These are phyloP conservation scores for Lodderomyces jiufengensis DNA, from an alignment of 1,139 yeast species.

Conservation along the genomic window DNA sequence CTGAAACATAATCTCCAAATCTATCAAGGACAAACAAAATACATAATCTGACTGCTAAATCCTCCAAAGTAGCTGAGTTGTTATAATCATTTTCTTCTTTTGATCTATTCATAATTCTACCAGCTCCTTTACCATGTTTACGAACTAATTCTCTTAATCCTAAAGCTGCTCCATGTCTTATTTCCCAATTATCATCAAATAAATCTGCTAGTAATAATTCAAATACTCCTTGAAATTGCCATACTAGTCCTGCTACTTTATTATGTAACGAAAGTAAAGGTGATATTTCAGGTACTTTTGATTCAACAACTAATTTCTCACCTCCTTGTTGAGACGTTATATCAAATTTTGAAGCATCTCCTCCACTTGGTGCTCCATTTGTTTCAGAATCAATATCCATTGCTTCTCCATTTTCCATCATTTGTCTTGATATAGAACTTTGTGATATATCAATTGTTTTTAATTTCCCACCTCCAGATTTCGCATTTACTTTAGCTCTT, in stretches of 20 bases:
- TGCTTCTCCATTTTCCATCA: conserved; percentile 31
- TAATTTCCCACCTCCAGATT: conserved; percentile 48
- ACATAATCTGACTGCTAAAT: conserved; percentile 79
- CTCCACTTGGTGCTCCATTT: conserved; percentile 12
- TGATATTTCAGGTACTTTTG: conserved; percentile 62
- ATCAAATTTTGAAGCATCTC: conserved; percentile 37
- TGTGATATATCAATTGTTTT: conserved; percentile 74
- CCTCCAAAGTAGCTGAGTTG: conserved; percentile 76
- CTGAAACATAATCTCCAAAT: conserved; percentile 96
- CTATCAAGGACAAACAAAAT: conserved; percentile 89
- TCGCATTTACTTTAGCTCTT: conserved; percentile 80
- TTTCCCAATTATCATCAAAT: conserved; percentile 88
- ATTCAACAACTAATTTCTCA: conserved; percentile 79
- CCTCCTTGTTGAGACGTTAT: conserved; percentile 80
- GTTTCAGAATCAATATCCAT: conserved; percentile 16
- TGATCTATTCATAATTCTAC: conserved; percentile 67
- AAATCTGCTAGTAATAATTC: conserved; percentile 77
- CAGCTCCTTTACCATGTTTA: conserved; percentile 84
- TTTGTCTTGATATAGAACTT: conserved; percentile 65
- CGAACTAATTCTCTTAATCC: conserved; percentile 86
- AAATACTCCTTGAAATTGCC: conserved; percentile 98
- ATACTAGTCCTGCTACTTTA: conserved; percentile 71
- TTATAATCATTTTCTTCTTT: conserved; percentile 58
- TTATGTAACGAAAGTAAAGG: conserved; percentile 75
- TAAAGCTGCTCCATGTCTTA: conserved; percentile 92